A percentile compares a stretch with the other conserved stretches of the same genome.
Evolutionary conservation across 1,284 basidiomycete genomes (phyloP).

Genomic region (Agroathelia rolfsii): DNA sequence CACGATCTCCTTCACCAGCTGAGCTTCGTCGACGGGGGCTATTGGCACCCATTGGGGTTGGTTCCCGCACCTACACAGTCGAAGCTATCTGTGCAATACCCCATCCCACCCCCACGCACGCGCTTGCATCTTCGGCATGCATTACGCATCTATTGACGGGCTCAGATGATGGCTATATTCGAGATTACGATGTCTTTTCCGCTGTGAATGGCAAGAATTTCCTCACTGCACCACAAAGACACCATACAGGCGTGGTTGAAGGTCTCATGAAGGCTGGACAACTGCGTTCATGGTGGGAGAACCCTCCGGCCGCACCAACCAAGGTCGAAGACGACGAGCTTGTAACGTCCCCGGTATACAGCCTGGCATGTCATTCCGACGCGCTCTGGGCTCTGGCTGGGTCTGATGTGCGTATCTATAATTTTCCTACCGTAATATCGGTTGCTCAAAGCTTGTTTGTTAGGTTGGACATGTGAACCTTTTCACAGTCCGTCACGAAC

Average conservation of each 20-base stretch:
- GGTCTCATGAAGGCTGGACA: conserved; percentile 88
- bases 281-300: conserved; percentile 86
- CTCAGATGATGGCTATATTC: conserved; percentile 88
- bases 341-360: conserved; percentile 68
- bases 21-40: conserved; percentile 38
- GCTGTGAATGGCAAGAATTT: conserved; percentile 83
- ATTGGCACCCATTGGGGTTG: conserved; percentile 23
- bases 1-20: conserved; percentile 55
- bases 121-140: conserved; percentile 78
- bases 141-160: conserved; percentile 86
- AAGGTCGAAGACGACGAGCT: too few species aligned
- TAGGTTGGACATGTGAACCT: conserved; percentile 84
- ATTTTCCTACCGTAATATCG: conserved; percentile 10
- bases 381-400: conserved; percentile 86
- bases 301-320: conserved; percentile 36
- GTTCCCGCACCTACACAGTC: conserved; percentile 63
- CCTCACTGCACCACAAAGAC: conserved; percentile 83
- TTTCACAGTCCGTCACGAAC: conserved; percentile 87
- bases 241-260: conserved; percentile 85
- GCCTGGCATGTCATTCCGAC: conserved; percentile 81
- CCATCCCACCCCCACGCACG: conserved; percentile 80
- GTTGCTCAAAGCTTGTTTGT: conserved; percentile 8
- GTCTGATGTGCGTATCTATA: conserved; percentile 51
- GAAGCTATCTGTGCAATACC: conserved; percentile 91
- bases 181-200: conserved; percentile 87